phyloP scores from a whole-genome alignment of 2,329 filamentous ascomycete species.

The Sporothrix mexicana region DNA sequence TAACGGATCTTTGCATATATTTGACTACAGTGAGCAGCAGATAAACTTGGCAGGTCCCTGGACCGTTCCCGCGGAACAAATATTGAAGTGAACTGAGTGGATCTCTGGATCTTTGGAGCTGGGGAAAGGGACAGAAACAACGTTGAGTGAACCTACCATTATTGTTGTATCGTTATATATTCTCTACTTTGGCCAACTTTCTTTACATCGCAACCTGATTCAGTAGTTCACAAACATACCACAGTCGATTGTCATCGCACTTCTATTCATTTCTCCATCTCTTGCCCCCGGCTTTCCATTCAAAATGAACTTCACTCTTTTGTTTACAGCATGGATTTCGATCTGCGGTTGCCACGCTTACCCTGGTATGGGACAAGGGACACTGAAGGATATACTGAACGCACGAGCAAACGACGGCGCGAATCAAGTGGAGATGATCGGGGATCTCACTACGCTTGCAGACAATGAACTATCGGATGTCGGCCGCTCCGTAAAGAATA shows the following conservation, averaged over 20 bases:
- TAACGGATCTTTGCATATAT: neutral
- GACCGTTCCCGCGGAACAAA: neutral
- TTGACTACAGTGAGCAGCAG: neutral
- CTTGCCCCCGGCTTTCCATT: neutral
- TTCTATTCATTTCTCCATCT: too few relatives aligned
- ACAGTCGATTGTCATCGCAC: too few relatives aligned
- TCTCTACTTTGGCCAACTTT: neutral
- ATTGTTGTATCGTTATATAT: slow-evolving; percentile 1
- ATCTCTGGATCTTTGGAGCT: too few relatives aligned
- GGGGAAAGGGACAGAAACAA: neutral
- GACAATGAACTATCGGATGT: neutral
- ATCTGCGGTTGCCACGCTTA: neutral
- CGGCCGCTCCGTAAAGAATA: neutral
- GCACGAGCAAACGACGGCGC: neutral
- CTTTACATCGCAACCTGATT: too few relatives aligned
- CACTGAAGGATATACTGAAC: neutral
- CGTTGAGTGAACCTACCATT: too few relatives aligned
- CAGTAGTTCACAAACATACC: too few relatives aligned
- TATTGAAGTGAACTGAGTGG: neutral
- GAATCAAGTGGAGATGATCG: neutral
- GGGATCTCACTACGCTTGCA: neutral
- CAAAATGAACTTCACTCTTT: neutral
- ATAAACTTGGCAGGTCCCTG: slow-evolving; percentile 5
- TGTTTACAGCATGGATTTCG: neutral
- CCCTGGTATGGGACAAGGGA: neutral